Percentiles rank a stretch among this genome's conserved stretches.
These are phyloP conservation scores for Colletotrichum sp. DNA, from an alignment of 2,329 filamentous ascomycete genomes.

Conservation along the genomic window DNA sequence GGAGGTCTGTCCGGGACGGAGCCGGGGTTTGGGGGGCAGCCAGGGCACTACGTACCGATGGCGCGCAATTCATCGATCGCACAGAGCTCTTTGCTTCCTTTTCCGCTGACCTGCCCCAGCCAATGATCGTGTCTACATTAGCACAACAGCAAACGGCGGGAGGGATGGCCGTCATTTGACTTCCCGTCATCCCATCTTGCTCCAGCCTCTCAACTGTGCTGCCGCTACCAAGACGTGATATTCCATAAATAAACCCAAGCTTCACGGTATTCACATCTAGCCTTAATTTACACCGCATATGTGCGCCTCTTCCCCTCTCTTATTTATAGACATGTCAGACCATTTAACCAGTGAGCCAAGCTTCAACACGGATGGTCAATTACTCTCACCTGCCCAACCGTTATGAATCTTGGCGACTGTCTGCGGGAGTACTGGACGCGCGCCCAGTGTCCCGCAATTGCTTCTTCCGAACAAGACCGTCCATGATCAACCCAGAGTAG, in stretches of 20 bases:
- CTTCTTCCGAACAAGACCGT: background rate
- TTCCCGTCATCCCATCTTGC: background rate
- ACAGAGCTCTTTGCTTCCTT: conserved; percentile 1
- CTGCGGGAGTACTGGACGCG: background rate
- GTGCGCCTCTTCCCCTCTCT: background rate
- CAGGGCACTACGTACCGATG: background rate
- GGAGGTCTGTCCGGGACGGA: conserved; percentile 11
- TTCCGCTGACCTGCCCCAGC: background rate
- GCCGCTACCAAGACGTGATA: background rate
- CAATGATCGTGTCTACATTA: background rate
- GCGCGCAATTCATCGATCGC: background rate
- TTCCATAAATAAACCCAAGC: background rate
- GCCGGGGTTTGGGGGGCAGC: background rate
- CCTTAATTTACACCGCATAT: background rate
- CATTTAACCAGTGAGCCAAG: background rate
- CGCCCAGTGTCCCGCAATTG: background rate
- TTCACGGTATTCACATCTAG: background rate
- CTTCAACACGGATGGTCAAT: background rate
- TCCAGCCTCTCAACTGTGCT: background rate
- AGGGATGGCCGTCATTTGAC: background rate
- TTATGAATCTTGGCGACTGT: background rate
- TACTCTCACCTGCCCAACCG: background rate
- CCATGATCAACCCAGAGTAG: background rate
- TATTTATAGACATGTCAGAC: background rate
- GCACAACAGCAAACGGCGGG: background rate